Base-by-base conservation (phyloP, 345 rosid species). In the Eucalyptus dawsonii region DNA sequence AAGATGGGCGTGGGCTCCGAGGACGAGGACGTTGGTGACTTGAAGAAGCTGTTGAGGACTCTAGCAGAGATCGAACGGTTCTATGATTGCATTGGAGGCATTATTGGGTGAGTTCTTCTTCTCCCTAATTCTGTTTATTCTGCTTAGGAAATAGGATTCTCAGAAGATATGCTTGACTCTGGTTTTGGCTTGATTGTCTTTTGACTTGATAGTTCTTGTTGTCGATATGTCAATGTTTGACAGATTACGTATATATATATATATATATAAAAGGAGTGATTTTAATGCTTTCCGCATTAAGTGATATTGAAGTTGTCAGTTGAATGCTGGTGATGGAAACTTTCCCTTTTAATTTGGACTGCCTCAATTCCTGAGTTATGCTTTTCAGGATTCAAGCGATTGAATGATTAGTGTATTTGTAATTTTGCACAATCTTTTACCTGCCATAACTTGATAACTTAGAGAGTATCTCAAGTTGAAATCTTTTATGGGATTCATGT, bases 31-130 rank as follows among this genome's bases (percentile, higher is more conserved):
- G 86, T 89, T 92, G 87, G 81, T 90, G 97, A 94, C 81, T 92
- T 96, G 89, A 93, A 92, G 83, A 93, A 90, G 88, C 88, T 96
- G 80, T 72, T 96, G 90, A 93, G 90, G 91, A 93, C 88, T 88
- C 90, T 97, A 87, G 93, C 81, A 72, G 97, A 95, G 89, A 91
- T 96, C 88, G 99, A 97, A 86, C 91, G 91, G 86, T 97, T 97
- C 89, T 96, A 96, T 88, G 95, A 95, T 90, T 97, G 99, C 94
- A 94, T 97, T 90, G 99, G 99, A 80, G 99, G 99, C 87, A 94
- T 97, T 56, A 94, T 96, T 69, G 99, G 99, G 99, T 96, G 88
- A 91, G 88, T 89, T 27, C 44, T 87, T 65, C 51, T 40, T 69
- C 14, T 86, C 34, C 44, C 31, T n/a, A 24, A 24, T n/a, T 62